Evolutionary conservation across 257 asterid species (phyloP).

Genomic region (Solanum neorickii): DNA sequence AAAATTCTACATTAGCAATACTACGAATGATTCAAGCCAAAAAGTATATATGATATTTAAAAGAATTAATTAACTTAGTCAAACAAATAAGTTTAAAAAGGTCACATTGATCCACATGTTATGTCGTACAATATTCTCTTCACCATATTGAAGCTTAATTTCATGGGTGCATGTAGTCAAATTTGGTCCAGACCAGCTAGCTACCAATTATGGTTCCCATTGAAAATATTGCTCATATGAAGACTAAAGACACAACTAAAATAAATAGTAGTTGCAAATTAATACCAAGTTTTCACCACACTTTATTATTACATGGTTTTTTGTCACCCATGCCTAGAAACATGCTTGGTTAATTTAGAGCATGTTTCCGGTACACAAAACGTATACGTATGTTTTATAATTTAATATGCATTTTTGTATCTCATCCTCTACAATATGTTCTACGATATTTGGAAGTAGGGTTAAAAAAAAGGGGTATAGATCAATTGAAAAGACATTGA

Average conservation of each 20-base stretch:
- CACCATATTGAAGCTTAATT: conserved; percentile 12
- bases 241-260: neutral
- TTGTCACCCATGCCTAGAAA: neutral
- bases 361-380: neutral
- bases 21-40: neutral
- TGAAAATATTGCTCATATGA: neutral
- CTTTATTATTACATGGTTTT: neutral
- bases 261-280: neutral
- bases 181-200: neutral
- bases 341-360: neutral
- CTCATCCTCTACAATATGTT: neutral
- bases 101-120: conserved; percentile 10
- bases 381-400: neutral
- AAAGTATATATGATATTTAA: neutral
- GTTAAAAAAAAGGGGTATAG: too few relatives aligned
- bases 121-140: neutral
- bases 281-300: neutral
- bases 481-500: neutral
- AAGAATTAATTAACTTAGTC: neutral
- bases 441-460: neutral
- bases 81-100: conserved; percentile 5
- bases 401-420: neutral
- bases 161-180: neutral
- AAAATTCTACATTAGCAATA: neutral
- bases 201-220: neutral